Conservation (phyloP, 352 stramenopile genomes). For the Globisporangium paroecandrum region DNA sequence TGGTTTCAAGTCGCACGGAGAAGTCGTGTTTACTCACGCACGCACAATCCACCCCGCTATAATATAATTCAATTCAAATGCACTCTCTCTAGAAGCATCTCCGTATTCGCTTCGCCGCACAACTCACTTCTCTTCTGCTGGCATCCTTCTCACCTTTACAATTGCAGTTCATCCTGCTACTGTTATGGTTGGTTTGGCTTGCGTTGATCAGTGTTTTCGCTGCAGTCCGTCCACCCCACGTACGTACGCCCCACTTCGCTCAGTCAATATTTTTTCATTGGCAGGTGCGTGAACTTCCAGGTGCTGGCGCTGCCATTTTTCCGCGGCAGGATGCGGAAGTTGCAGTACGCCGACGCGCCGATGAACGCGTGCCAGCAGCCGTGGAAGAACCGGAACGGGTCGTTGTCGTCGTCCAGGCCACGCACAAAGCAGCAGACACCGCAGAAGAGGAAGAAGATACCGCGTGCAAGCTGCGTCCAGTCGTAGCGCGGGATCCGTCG, state of each 20-base stretch:
- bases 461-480: conserved; percentile 40
- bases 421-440: conserved; percentile 57
- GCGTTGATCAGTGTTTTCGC: background rate
- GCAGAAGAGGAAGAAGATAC: conserved; percentile 42
- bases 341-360: conserved; percentile 65
- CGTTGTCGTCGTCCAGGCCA: conserved; percentile 65
- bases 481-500: conserved; percentile 51
- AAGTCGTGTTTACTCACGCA: no score
- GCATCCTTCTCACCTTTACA: background rate
- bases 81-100: background rate
- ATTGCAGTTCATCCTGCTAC: background rate
- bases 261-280: conserved; percentile 30
- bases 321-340: conserved; percentile 56
- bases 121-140: background rate
- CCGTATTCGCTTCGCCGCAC: background rate
- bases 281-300: conserved; percentile 25
- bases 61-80: no score
- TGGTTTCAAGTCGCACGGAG: no score
- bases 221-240: background rate
- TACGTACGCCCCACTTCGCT: background rate
- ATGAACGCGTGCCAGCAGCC: conserved; percentile 80
- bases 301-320: conserved; percentile 8
- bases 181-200: background rate
- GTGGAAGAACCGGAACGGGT: conserved; percentile 80
- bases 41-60: no score